These are phyloP conservation scores for Gaultheria prostrata DNA, from an alignment of 148 eudicot species.

Conservation along the genomic window DNA sequence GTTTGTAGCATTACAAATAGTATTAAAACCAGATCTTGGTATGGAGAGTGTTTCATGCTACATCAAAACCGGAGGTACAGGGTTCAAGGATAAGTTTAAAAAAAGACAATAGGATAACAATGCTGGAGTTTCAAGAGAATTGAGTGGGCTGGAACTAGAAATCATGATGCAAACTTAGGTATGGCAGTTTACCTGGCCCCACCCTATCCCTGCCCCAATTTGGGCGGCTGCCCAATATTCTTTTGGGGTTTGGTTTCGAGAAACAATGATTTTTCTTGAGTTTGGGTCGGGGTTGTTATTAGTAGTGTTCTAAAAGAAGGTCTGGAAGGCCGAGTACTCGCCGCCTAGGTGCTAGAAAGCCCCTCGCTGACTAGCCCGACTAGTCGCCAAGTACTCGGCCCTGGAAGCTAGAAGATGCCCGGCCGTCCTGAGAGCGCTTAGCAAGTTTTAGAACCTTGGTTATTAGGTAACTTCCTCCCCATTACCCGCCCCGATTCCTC, in stretches of 20 bases:
- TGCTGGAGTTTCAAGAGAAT: background rate
- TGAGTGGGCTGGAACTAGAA: background rate
- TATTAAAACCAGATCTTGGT: background rate
- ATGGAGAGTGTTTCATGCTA: background rate
- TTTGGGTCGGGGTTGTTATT: background rate
- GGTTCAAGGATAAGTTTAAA: background rate
- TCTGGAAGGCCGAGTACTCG: too few species aligned
- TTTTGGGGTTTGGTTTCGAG: background rate
- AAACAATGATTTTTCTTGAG: background rate
- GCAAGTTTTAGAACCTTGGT: too few species aligned
- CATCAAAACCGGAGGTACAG: background rate
- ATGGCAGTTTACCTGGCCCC: background rate
- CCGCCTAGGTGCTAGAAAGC: too few species aligned
- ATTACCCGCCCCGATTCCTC: background rate
- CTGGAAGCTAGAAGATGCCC: too few species aligned
- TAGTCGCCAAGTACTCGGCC: too few species aligned
- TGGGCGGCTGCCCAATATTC: background rate
- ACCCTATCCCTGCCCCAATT: background rate
- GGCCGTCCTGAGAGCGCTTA: too few species aligned
- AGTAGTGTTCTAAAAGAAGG: too few species aligned
- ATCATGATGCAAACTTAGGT: background rate
- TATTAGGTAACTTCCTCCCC: background rate
- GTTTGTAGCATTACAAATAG: background rate
- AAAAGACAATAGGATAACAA: background rate
- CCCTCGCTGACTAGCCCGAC: too few species aligned